Percentiles rank a stretch among this genome's conserved stretches.
These are phyloP conservation scores for Hymenoscyphus infarciens DNA, from an alignment of 2,329 filamentous ascomycete genomes.

Conservation along the genomic window DNA sequence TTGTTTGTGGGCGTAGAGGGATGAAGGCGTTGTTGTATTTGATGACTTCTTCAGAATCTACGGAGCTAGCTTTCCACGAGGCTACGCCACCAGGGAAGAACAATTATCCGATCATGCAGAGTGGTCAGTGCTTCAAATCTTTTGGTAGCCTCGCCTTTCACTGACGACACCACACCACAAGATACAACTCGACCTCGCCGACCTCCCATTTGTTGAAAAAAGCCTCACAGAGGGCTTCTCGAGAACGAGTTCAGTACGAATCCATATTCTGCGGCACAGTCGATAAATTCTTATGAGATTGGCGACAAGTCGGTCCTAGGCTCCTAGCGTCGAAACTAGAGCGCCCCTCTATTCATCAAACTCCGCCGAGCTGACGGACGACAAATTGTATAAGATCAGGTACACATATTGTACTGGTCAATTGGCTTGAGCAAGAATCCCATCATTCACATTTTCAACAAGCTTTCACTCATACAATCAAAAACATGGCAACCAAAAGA, in stretches of 20 bases:
- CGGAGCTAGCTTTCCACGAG: constrained; percentile 2
- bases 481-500: constrained; percentile 50
- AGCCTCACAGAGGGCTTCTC: too few relatives aligned
- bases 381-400: neutral
- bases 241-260: too few relatives aligned
- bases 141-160: neutral
- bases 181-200: too few relatives aligned
- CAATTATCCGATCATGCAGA: neutral
- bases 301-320: too few relatives aligned
- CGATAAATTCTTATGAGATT: too few relatives aligned
- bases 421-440: neutral
- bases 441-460: neutral
- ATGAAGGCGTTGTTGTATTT: neutral
- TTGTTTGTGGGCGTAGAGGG: neutral
- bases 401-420: neutral
- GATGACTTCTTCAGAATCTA: neutral
- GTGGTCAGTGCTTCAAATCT: constrained; percentile 11
- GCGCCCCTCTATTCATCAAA: neutral
- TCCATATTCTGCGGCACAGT: too few relatives aligned
- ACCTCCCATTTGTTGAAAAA: too few relatives aligned
- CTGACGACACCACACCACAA: constrained; percentile 8
- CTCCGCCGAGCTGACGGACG: neutral
- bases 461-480: neutral
- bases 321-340: too few relatives aligned
- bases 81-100: neutral